phyloP scores from a whole-genome alignment of 768 basidiomycete genomes.

The Phylloporus sp. region DNA sequence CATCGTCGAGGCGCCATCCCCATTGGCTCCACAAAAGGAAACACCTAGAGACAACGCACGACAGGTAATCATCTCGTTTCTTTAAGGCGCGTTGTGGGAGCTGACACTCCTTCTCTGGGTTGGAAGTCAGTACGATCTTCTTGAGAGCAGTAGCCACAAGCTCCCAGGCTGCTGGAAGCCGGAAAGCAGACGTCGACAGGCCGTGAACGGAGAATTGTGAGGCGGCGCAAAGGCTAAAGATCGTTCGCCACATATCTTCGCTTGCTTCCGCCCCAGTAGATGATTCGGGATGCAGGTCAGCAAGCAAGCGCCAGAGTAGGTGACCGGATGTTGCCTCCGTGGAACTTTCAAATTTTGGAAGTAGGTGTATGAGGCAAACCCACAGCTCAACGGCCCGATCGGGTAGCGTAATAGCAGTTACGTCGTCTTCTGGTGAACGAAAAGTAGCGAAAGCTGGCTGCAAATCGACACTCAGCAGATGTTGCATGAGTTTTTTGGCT shows the following conservation, averaged over 20 bases:
- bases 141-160: conserved; percentile 54
- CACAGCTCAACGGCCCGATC: conserved; percentile 60
- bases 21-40: conserved; percentile 69
- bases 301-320: conserved; percentile 45
- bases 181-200: conserved; percentile 33
- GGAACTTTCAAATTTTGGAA: conserved; percentile 24
- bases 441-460: conserved; percentile 26
- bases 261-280: conserved; percentile 41
- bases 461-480: conserved; percentile 53
- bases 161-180: conserved; percentile 61
- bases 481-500: conserved; percentile 39
- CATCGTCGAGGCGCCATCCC: conserved; percentile 65
- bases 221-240: conserved; percentile 65
- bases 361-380: conserved; percentile 67
- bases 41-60: conserved; percentile 65
- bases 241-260: conserved; percentile 68
- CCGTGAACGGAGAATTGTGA: conserved; percentile 73
- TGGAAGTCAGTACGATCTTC: conserved; percentile 50
- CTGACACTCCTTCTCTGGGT: conserved; percentile 39
- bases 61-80: conserved; percentile 67
- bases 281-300: conserved; percentile 28
- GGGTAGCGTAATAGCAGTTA: conserved; percentile 34
- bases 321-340: conserved; percentile 22
- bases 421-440: conserved; percentile 14
- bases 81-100: conserved; percentile 36